Conservation (phyloP, 352 stramenopile species). For the Phytophthora citricola region DNA sequence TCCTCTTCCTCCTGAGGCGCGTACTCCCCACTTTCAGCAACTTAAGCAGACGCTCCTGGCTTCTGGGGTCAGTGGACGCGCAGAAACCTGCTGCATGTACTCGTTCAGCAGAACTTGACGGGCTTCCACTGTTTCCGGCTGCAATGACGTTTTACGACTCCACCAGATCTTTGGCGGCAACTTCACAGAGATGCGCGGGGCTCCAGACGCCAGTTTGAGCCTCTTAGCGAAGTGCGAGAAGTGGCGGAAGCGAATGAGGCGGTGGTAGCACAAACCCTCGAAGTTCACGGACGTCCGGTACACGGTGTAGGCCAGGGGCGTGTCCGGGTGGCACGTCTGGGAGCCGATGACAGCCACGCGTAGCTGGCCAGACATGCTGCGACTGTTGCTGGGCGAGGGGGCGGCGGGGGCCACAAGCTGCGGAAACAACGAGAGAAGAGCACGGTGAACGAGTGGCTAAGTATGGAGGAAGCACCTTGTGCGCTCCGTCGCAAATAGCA, state of each 20-base stretch:
- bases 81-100: constrained; percentile 68
- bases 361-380: constrained; percentile 46
- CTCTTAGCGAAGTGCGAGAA: constrained; percentile 59
- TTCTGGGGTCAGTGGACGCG: constrained; percentile 47
- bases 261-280: constrained; percentile 68
- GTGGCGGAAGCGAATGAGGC: constrained; percentile 72
- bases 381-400: constrained; percentile 2
- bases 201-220: constrained; percentile 44
- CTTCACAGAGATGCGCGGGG: constrained; percentile 25
- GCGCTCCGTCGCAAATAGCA: constrained; percentile 26
- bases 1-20: constrained; percentile 38
- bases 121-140: constrained; percentile 65
- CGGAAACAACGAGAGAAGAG: constrained; percentile 30
- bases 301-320: constrained; percentile 61
- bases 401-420: constrained; percentile 7
- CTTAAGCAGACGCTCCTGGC: constrained; percentile 57
- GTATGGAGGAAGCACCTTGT: neutral
- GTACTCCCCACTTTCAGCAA: constrained; percentile 67
- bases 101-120: constrained; percentile 81
- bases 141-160: constrained; percentile 60
- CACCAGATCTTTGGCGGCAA: constrained; percentile 67
- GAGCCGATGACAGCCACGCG: constrained; percentile 75
- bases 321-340: constrained; percentile 50
- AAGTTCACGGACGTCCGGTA: constrained; percentile 80
- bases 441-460: constrained; percentile 10